phyloP scores from a whole-genome alignment of 169 alveolate genomes.

The Cryptosporidium sp. region DNA sequence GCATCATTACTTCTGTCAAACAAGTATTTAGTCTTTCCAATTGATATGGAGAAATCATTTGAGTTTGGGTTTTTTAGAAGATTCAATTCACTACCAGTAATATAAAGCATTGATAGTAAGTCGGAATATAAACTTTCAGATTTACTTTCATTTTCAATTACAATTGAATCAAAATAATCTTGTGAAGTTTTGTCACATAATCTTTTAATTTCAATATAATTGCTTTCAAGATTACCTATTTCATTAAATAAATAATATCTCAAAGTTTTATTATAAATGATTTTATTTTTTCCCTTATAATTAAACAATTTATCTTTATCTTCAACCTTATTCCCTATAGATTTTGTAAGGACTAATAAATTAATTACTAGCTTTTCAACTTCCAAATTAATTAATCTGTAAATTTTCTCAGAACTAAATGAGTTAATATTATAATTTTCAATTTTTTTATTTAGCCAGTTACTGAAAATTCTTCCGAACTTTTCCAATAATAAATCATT shows the following conservation, averaged over 20 bases:
- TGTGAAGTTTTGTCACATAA: neutral
- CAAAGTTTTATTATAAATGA: neutral
- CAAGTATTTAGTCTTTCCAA: conserved; percentile 20
- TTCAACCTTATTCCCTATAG: neutral
- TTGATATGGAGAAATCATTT: neutral
- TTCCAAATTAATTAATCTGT: conserved; percentile 21
- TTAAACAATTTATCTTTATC: neutral
- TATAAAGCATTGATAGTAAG: conserved; percentile 3
- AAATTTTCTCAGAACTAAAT: neutral
- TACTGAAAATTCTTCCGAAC: neutral
- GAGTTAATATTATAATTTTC: neutral
- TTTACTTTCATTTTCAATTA: neutral
- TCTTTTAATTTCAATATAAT: conserved; percentile 2
- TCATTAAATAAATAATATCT: conserved; percentile 26
- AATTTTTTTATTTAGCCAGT: neutral
- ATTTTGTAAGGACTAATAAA: neutral
- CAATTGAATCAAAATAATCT: neutral
- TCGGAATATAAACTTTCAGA: neutral
- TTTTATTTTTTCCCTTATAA: conserved; percentile 3
- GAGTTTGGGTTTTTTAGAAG: neutral
- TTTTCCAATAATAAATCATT: neutral
- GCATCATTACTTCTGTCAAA: neutral
- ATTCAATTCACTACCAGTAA: conserved; percentile 44
- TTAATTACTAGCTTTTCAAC: conserved; percentile 32
- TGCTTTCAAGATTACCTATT: neutral